Base-by-base conservation (phyloP, 257 asterid species). In the Nicotiana tomentosiformis region DNA sequence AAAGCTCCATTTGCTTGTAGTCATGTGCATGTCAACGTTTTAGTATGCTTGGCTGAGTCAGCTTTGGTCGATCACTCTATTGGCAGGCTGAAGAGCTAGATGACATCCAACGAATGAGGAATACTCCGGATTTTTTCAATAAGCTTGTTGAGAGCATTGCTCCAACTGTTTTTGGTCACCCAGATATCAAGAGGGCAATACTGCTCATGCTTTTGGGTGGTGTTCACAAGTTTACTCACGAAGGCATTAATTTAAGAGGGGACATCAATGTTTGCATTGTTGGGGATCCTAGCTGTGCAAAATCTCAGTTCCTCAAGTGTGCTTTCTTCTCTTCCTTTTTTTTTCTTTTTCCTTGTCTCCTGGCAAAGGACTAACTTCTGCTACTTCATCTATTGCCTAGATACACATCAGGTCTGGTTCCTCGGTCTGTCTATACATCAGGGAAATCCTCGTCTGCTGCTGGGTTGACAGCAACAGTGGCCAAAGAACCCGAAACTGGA, bases 361-460 rank as follows among this genome's bases (percentile, higher is more conserved):
- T 17, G 7, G 80, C 80, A 26, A 46, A 29, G 23, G 82, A 37
- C 80, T 39, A 30, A 77, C 23, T 43, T 76, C 18, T 23, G 53
- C 49, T 53, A 53, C 65, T 86, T 66, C 81, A 61, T 72, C 76
- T 80, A 20, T 37, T 81, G 69, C 84, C 82, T 89, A 96, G 99
- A 90, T 96, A 94, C 82, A 88, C 98, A 62, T 67, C 97, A 16
- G 95, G 97, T 81, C 88, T 96, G 74, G 98, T 94, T 84, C 93
- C 99, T 82, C 91, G 98, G 85, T 96, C 98, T 82, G 98, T 96
- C 86, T 96, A 96, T 82, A 96, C 99, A 81, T 96, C 99, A 68
- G 99, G 99, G 51, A 96, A 96, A 83, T 96, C 98, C 69, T 96
- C 99, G 74, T 96, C 99, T 43, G 99, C 99, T 78, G 99, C 99